phyloP scores from a whole-genome alignment of 106 monocot species.

The Allium fistulosum region DNA sequence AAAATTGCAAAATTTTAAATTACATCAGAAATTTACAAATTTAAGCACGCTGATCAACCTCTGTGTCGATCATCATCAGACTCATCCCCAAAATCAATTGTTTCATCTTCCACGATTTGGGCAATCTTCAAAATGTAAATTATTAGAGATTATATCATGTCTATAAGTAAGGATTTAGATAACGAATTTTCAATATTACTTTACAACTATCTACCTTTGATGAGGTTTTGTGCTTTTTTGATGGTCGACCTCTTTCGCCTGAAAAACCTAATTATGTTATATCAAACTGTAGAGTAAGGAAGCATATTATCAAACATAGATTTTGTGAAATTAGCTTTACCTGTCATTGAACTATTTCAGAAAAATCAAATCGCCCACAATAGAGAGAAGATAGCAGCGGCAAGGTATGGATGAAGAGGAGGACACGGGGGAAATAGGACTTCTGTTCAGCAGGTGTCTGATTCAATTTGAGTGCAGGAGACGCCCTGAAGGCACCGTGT shows the following conservation, averaged over 20 bases:
- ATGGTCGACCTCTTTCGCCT: conserved; percentile 8
- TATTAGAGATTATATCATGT: not conserved
- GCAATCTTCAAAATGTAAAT: not conserved
- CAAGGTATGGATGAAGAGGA: not conserved
- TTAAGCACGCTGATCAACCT: conserved; percentile 11
- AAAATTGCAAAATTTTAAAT: not conserved
- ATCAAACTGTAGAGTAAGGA: not conserved
- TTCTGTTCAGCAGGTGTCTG: not conserved
- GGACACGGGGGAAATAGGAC: not conserved
- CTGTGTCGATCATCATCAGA: conserved; percentile 61
- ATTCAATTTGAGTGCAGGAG: not conserved
- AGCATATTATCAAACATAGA: too few species aligned
- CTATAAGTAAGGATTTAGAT: not conserved
- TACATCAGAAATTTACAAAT: not conserved
- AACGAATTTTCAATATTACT: not conserved
- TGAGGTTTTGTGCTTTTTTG: conserved; percentile 7
- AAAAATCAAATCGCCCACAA: too few species aligned
- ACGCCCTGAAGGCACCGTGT: not conserved
- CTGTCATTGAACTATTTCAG: not conserved
- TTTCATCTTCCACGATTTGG: conserved; percentile 35
- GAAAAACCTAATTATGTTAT: not conserved
- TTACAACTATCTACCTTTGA: not conserved
- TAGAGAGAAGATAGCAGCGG: not conserved
- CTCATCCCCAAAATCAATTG: conserved; percentile 40
- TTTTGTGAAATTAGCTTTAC: not conserved